Percentiles rank a stretch among this genome's conserved stretches.
phyloP scores from a whole-genome alignment of 192 early-diverging fungal genomes.

The Mortierella antarctica region DNA sequence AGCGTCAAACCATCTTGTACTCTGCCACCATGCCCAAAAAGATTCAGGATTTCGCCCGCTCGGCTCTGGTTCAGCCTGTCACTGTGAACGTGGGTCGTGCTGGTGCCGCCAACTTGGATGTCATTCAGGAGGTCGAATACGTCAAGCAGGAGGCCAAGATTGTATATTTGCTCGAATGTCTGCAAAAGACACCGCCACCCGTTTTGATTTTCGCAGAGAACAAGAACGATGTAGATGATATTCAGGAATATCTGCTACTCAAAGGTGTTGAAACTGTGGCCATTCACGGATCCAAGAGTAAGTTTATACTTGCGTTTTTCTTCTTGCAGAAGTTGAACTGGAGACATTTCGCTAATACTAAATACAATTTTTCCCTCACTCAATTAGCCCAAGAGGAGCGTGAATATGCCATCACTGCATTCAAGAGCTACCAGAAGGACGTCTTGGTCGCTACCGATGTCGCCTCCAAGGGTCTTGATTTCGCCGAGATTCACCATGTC shows the following conservation, averaged over 20 bases:
- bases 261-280: conserved; percentile 96
- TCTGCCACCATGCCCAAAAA: conserved; percentile 98
- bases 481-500: conserved; percentile 95
- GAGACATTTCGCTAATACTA: too few species aligned
- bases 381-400: conserved; percentile 91
- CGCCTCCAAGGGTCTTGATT: conserved; percentile 96
- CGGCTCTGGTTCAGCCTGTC: conserved; percentile 88
- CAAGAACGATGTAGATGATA: conserved; percentile 99
- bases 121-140: conserved; percentile 98
- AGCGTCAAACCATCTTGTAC: conserved; percentile 97
- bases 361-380: too few species aligned
- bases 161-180: conserved; percentile 92
- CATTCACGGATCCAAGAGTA: conserved; percentile 95
- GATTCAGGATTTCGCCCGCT: conserved; percentile 96
- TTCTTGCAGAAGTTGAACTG: too few species aligned
- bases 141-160: conserved; percentile 97
- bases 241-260: conserved; percentile 94
- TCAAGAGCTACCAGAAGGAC: conserved; percentile 92
- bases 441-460: conserved; percentile 98
- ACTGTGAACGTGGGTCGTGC: conserved; percentile 99
- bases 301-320: conserved; percentile 6
- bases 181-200: conserved; percentile 97
- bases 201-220: conserved; percentile 98
- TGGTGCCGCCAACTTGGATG: conserved; percentile 95
- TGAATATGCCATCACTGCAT: conserved; percentile 93